A percentile compares a stretch with the other conserved stretches of the same genome.
Evolutionary conservation across 805 yeast species (phyloP).

Genomic region (Yarrowia hollandica): DNA sequence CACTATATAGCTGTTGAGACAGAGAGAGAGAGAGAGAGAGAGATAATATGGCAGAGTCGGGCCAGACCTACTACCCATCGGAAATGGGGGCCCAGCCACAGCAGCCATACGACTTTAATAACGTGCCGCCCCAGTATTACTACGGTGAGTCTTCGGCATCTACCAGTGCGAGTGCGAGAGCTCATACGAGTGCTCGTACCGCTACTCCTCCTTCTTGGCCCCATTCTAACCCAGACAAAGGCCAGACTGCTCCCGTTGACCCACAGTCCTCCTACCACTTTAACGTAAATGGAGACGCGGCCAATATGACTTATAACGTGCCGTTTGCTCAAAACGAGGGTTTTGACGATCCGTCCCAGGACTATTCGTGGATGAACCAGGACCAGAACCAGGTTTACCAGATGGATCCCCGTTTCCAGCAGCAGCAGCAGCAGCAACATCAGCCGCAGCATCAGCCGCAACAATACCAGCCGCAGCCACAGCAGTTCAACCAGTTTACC

Average conservation of each 20-base stretch:
- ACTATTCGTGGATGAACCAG: slow-evolving; percentile 6
- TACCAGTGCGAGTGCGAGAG: too few species aligned
- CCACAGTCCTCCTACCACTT: too few species aligned
- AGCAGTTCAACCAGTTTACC: not conserved
- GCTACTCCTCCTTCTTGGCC: not conserved
- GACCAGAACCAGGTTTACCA: not conserved
- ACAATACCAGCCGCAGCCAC: too few species aligned
- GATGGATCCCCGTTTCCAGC: not conserved
- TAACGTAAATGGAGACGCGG: not conserved
- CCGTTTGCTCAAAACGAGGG: not conserved
- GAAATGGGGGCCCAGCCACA: not conserved
- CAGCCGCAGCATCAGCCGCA: not conserved
- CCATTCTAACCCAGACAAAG: not conserved
- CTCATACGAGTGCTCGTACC: too few species aligned
- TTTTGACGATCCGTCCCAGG: slow-evolving; percentile 3
- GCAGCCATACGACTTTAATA: not conserved
- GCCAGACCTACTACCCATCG: not conserved
- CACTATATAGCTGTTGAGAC: slow-evolving; percentile 22
- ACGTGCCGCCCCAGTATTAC: not conserved
- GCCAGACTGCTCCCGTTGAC: too few species aligned
- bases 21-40: too few species aligned
- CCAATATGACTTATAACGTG: not conserved
- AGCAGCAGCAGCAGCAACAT: not conserved
- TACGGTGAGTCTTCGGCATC: slow-evolving; percentile 13
- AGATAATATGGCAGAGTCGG: not conserved